These are phyloP conservation scores for Cyclospora cayetanensis DNA, from an alignment of 169 alveolate species.

Conservation along the genomic window DNA sequence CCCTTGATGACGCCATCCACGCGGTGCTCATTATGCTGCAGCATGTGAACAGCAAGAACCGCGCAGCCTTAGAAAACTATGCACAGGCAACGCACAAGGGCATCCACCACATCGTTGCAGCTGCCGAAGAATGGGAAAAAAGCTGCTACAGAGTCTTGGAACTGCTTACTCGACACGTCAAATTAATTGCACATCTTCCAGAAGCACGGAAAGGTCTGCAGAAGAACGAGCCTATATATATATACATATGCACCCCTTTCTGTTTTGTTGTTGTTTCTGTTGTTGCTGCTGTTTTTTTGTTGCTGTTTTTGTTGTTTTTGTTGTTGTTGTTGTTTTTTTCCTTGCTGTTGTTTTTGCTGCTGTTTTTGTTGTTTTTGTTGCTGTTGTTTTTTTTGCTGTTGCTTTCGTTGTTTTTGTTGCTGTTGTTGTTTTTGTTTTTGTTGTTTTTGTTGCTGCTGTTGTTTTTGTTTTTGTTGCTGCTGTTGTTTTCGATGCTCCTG, in stretches of 20 bases:
- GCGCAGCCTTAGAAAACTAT: neutral
- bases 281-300: neutral
- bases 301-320: too few relatives aligned
- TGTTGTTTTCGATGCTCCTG: neutral
- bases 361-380: conserved; percentile 1
- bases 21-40: conserved; percentile 46
- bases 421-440: neutral
- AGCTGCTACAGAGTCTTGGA: conserved; percentile 47
- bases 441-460: neutral
- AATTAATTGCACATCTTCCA: neutral
- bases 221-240: too few relatives aligned
- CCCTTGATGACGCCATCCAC: neutral
- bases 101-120: neutral
- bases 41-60: conserved; percentile 8
- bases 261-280: neutral
- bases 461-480: neutral
- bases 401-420: neutral
- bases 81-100: neutral
- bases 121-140: conserved; percentile 46
- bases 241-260: too few relatives aligned
- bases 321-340: too few relatives aligned
- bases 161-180: neutral
- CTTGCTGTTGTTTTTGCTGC: too few relatives aligned
- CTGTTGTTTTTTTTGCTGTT: conserved; percentile 22
- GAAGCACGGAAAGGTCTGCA: neutral